Conservation (phyloP, 1,139 yeast genomes). For the Geotrichum aggregatum region DNA sequence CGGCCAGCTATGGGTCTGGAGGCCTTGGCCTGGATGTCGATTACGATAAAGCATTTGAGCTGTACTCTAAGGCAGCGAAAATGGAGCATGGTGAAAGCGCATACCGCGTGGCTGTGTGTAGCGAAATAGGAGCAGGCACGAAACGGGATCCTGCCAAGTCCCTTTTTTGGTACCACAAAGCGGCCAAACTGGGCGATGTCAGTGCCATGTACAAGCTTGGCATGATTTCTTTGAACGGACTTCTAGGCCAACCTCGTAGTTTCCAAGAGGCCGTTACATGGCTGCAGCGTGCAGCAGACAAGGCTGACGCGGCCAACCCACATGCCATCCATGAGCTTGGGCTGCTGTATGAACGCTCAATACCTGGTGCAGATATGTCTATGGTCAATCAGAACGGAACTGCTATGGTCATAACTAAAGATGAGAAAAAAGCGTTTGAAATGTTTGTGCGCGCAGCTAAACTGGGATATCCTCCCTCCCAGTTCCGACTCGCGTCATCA, state of each 20-base stretch:
- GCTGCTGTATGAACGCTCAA: slow-evolving; percentile 62
- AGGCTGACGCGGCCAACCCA: slow-evolving; percentile 45
- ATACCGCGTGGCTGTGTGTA: slow-evolving; percentile 63
- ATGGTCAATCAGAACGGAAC: slow-evolving; percentile 32
- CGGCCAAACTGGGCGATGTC: slow-evolving; percentile 55
- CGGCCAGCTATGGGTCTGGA: slow-evolving; percentile 57
- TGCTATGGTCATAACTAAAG: slow-evolving; percentile 32
- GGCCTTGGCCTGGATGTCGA: slow-evolving; percentile 52
- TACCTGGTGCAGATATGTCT: slow-evolving; percentile 44
- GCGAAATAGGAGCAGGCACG: slow-evolving; percentile 63
- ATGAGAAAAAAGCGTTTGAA: slow-evolving; percentile 60
- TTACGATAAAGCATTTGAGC: slow-evolving; percentile 55
- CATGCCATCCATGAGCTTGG: slow-evolving; percentile 66
- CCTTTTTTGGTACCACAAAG: slow-evolving; percentile 50
- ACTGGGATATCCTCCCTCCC: slow-evolving; percentile 72
- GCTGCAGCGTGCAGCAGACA: slow-evolving; percentile 53
- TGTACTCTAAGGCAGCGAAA: slow-evolving; percentile 55
- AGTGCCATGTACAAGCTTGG: slow-evolving; percentile 69
- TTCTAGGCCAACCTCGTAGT: slow-evolving; percentile 43
- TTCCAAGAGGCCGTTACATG: slow-evolving; percentile 51
- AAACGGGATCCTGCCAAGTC: slow-evolving; percentile 46
- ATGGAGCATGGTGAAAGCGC: slow-evolving; percentile 55
- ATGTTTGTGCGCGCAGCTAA: slow-evolving; percentile 75
- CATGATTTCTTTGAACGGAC: slow-evolving; percentile 55
- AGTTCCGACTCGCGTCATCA: slow-evolving; percentile 78